These are phyloP conservation scores for Dichotomopilus funicola DNA, from an alignment of 2,329 filamentous ascomycete species.

Conservation along the genomic window DNA sequence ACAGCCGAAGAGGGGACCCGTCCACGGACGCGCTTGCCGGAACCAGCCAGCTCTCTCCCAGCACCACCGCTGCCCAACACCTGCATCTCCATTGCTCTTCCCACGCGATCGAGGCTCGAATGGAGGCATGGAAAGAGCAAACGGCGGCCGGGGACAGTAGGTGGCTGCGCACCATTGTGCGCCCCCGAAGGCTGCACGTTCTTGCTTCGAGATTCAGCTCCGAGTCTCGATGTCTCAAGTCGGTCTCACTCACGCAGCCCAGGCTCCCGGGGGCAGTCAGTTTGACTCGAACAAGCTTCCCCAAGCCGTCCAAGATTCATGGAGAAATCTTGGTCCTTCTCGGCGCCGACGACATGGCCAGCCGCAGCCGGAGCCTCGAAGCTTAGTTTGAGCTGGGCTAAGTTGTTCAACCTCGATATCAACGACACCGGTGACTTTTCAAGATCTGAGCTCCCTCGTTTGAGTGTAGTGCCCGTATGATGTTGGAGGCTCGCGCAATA, in stretches of 20 bases:
- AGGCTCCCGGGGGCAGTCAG: background rate
- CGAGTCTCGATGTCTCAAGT: background rate
- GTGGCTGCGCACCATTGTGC: constrained; percentile 1
- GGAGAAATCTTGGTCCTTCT: background rate
- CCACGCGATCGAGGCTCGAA: too few species aligned
- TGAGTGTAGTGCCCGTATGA: background rate
- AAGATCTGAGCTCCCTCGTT: background rate
- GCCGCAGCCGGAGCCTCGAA: background rate
- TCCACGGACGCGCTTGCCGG: background rate
- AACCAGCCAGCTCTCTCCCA: background rate
- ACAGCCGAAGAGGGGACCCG: background rate
- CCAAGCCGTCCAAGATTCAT: background rate
- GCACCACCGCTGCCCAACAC: too few species aligned
- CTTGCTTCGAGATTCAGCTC: background rate
- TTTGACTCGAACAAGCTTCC: background rate
- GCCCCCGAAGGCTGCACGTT: background rate
- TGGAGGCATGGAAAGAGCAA: background rate
- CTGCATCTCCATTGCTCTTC: too few species aligned
- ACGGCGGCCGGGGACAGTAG: background rate
- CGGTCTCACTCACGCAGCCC: background rate
- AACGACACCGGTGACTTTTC: background rate
- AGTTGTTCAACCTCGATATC: background rate
- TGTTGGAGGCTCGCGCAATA: background rate
- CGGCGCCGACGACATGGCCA: background rate
- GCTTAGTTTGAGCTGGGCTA: background rate